Percentiles rank a stretch among this genome's conserved stretches.
Conservation (phyloP, 2,329 filamentous ascomycete genomes). For the Fusarium chuoi region DNA sequence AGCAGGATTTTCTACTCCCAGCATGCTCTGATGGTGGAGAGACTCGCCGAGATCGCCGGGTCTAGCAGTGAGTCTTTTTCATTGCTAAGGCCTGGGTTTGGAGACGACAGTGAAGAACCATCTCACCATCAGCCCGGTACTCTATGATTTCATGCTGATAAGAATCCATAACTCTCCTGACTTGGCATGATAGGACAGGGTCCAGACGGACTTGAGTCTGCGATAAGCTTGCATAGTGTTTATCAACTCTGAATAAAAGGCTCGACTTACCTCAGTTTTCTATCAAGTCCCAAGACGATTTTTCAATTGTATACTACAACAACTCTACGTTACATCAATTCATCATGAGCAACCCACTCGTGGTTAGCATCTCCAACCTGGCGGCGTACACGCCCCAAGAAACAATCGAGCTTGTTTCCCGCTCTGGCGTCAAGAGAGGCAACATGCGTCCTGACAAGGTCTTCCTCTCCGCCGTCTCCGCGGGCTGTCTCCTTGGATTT, state of each 20-base stretch:
- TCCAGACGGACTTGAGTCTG: background rate
- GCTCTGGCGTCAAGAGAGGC: conserved; percentile 32
- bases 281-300: background rate
- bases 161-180: conserved; percentile 7
- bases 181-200: background rate
- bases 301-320: background rate
- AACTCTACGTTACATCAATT: background rate
- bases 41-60: background rate
- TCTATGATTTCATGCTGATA: background rate
- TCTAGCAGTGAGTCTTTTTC: background rate
- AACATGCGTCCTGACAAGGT: conserved; percentile 34
- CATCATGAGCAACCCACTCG: conserved; percentile 32
- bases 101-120: background rate
- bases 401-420: conserved; percentile 36
- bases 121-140: background rate
- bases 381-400: conserved; percentile 38
- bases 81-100: background rate
- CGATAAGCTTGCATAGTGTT: background rate
- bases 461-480: conserved; percentile 37
- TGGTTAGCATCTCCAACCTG: conserved; percentile 30
- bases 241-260: background rate
- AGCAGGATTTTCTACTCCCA: background rate
- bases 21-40: background rate
- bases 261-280: accelerated
- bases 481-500: conserved; percentile 36